A percentile compares a stretch with the other conserved stretches of the same genome.
Conservation (phyloP, 192 early-diverging fungal species). For the Backusella mclennaniae region DNA sequence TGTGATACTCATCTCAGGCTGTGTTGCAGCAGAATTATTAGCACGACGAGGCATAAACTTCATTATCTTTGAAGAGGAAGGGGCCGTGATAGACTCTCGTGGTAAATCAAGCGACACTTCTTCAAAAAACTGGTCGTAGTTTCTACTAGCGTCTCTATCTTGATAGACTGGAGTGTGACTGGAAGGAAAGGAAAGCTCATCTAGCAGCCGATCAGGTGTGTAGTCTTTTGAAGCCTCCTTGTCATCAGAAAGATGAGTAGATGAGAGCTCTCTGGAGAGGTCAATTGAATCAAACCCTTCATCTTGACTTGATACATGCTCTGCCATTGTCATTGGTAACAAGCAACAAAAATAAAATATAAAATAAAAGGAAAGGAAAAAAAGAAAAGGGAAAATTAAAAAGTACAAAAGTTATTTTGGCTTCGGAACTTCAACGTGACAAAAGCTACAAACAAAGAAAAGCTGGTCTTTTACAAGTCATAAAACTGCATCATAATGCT, state of each 20-base stretch:
- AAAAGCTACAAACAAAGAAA: neutral
- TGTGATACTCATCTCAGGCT: neutral
- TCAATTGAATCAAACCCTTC: neutral
- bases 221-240: neutral
- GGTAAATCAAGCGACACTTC: conserved; percentile 42
- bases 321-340: neutral
- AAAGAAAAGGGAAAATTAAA: neutral
- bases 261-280: neutral
- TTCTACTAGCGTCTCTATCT: conserved; percentile 4
- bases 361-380: neutral
- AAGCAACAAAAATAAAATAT: neutral
- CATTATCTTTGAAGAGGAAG: conserved; percentile 20
- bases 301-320: conserved; percentile 1
- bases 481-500: neutral
- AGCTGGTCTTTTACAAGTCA: neutral
- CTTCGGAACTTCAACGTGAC: neutral
- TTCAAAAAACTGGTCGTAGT: conserved; percentile 41
- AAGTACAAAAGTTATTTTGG: neutral
- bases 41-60: conserved; percentile 29
- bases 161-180: neutral
- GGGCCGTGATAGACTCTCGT: neutral
- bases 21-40: neutral
- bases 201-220: conserved; percentile 25
- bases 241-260: conserved; percentile 8
- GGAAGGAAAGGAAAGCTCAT: conserved; percentile 17